Evolutionary conservation across 441 rosid genomes (phyloP).

Genomic region (Sinapis alba): DNA sequence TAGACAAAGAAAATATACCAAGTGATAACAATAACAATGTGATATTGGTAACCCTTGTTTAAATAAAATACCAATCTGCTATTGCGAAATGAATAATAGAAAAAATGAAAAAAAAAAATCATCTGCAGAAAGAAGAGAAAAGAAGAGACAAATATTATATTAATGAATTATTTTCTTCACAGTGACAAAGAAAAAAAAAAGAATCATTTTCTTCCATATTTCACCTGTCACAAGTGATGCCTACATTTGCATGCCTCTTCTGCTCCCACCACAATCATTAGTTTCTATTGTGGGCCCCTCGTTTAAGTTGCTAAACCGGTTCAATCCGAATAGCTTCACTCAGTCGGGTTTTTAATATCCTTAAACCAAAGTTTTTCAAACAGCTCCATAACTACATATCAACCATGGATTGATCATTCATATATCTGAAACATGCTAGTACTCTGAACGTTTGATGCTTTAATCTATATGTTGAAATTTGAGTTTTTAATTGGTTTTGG

Average conservation of each 20-base stretch:
- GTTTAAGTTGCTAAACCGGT: slow-evolving; percentile 24
- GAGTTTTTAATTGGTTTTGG: neutral
- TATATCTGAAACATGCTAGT: neutral
- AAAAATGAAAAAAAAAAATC: slow-evolving; percentile 20
- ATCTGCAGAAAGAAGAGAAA: neutral
- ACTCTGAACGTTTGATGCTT: neutral
- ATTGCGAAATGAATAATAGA: neutral
- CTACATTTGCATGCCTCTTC: slow-evolving; percentile 50
- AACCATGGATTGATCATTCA: slow-evolving; percentile 18
- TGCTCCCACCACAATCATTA: slow-evolving; percentile 45
- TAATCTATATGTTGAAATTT: neutral
- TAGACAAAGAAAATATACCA: slow-evolving; percentile 22
- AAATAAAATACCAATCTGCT: no score
- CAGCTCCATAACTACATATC: neutral
- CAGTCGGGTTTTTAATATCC: neutral
- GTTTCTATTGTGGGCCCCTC: slow-evolving; percentile 29
- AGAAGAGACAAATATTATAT: slow-evolving; percentile 20
- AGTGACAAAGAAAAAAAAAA: no score
- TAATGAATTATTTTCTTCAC: slow-evolving; percentile 6
- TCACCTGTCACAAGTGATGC: slow-evolving; percentile 50
- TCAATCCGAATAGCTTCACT: neutral
- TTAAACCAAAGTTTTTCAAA: neutral
- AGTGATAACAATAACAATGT: neutral
- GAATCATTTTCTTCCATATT: slow-evolving; percentile 6
- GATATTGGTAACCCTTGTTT: no score